Conservation (phyloP, 2,329 filamentous ascomycete species). For the Fusarium haematococcum region DNA sequence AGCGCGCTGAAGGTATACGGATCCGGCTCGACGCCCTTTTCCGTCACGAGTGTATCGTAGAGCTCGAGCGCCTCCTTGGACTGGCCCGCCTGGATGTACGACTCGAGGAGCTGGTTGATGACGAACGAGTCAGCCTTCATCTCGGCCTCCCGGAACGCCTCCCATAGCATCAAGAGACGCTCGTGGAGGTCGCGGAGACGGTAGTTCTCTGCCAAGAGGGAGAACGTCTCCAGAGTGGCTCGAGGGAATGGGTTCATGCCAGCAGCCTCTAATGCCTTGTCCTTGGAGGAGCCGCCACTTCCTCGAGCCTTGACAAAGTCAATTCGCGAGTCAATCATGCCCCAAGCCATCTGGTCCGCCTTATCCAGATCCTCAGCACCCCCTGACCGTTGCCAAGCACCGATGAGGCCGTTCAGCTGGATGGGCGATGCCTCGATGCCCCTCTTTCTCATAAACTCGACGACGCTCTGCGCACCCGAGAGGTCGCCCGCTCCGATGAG, state of each 20-base stretch:
- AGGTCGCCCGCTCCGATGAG: slow-evolving; percentile 79
- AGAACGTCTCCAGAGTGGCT: slow-evolving; percentile 83
- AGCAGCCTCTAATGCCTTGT: slow-evolving; percentile 2
- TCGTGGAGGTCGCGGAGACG: slow-evolving; percentile 69
- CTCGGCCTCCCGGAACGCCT: slow-evolving; percentile 71
- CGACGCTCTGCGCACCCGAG: slow-evolving; percentile 77
- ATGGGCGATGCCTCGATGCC: slow-evolving; percentile 76
- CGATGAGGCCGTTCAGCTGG: slow-evolving; percentile 85
- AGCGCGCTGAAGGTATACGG: slow-evolving; percentile 76
- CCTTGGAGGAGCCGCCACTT: background rate
- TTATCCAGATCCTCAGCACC: slow-evolving; percentile 64
- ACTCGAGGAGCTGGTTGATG: slow-evolving; percentile 82
- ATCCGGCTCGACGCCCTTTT: slow-evolving; percentile 68
- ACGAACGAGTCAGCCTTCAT: slow-evolving; percentile 79
- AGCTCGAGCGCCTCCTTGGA: slow-evolving; percentile 65
- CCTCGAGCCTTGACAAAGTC: slow-evolving; percentile 67
- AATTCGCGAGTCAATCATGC: slow-evolving; percentile 79
- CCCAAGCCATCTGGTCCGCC: slow-evolving; percentile 78
- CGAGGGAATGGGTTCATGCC: slow-evolving; percentile 55
- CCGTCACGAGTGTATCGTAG: slow-evolving; percentile 65
- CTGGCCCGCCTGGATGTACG: slow-evolving; percentile 70
- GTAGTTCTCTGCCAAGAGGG: slow-evolving; percentile 79
- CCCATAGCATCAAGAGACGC: slow-evolving; percentile 70
- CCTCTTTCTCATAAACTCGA: slow-evolving; percentile 79
- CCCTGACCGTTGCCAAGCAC: slow-evolving; percentile 78